phyloP scores from a whole-genome alignment of 768 basidiomycete species.

The Suillus placidus region DNA sequence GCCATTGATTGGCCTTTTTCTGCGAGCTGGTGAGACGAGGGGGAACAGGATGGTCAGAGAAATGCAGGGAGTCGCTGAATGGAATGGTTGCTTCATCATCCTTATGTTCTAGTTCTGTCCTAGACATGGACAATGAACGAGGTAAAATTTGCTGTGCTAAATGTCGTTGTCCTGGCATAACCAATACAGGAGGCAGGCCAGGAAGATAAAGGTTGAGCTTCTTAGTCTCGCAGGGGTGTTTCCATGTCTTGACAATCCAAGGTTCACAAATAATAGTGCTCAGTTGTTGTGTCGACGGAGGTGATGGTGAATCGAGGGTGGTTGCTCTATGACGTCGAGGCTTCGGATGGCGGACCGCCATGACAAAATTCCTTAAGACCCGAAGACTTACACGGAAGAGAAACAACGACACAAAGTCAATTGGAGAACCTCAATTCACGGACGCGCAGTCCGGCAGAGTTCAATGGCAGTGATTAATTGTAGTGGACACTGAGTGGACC shows the following conservation, averaged over 20 bases:
- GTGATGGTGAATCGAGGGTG: background rate
- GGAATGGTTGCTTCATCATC: background rate
- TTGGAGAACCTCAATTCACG: too few species aligned
- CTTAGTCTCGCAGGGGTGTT: background rate
- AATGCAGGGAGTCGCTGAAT: background rate
- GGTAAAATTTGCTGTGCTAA: constrained; percentile 3
- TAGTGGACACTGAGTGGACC: too few species aligned
- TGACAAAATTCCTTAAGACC: background rate
- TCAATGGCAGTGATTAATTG: too few species aligned
- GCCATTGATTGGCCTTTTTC: constrained; percentile 5
- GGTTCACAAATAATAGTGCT: background rate
- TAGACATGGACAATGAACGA: background rate
- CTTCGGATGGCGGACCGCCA: background rate
- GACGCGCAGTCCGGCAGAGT: too few species aligned
- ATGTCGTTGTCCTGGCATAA: constrained; percentile 5
- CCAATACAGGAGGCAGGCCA: background rate
- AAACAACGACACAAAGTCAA: too few species aligned
- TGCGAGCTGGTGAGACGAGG: background rate
- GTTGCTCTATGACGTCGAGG: background rate
- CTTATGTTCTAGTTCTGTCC: background rate
- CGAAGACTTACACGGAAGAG: background rate
- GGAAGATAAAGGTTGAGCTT: constrained; percentile 6
- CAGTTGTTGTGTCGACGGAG: background rate
- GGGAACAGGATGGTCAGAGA: background rate
- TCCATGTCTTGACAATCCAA: background rate